Conservation (phyloP, 345 rosid genomes). For the Melaleuca quinquenervia region DNA sequence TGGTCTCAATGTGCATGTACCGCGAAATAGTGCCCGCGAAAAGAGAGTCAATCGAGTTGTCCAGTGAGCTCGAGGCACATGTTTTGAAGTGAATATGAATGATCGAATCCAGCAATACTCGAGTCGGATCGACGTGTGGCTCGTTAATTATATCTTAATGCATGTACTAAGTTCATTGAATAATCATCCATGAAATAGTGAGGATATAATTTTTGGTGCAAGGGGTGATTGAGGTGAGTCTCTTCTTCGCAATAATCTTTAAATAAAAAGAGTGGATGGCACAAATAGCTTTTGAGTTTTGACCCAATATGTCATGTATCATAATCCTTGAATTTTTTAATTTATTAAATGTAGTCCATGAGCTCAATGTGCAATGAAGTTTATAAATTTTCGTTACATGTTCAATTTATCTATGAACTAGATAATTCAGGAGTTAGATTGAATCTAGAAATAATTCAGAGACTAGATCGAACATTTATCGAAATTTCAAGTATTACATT, state of each 20-base stretch:
- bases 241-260: not conserved
- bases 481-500: too few relatives aligned
- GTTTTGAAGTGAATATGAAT: not conserved
- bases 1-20: not conserved
- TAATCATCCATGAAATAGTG: not conserved
- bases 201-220: not conserved
- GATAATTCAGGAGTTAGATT: too few relatives aligned
- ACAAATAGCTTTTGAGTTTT: too few relatives aligned
- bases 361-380: too few relatives aligned
- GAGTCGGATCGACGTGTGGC: not conserved
- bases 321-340: too few relatives aligned
- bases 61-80: not conserved
- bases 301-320: too few relatives aligned
- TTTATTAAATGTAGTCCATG: too few relatives aligned
- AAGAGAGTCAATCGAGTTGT: not conserved
- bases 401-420: too few relatives aligned
- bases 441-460: too few relatives aligned
- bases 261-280: not conserved
- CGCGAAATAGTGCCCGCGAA: not conserved
- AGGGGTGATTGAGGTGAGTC: not conserved
- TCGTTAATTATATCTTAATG: not conserved
- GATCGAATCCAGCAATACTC: not conserved
- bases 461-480: too few relatives aligned
- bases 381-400: too few relatives aligned
- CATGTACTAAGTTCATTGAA: not conserved